Evolutionary conservation across 148 eudicot genomes (phyloP).

Genomic region (Simmondsia chinensis): DNA sequence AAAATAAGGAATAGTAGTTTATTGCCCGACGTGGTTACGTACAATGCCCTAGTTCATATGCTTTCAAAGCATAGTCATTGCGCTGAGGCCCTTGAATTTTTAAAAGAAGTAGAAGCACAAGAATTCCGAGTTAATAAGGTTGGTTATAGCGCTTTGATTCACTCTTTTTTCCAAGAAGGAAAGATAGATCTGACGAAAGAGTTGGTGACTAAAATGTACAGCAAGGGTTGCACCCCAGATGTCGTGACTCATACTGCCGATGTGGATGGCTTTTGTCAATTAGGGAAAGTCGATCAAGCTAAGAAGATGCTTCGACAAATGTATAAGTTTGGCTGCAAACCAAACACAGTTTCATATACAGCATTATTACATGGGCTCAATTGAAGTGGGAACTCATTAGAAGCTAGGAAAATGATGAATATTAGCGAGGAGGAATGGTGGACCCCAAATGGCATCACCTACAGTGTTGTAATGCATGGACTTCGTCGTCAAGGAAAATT

Average conservation of each 20-base stretch:
- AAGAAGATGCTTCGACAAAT: conserved; percentile 22
- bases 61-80: conserved; percentile 21
- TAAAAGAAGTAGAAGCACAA: conserved; percentile 22
- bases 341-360: conserved; percentile 26
- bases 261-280: conserved; percentile 20
- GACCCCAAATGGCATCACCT: conserved; percentile 28
- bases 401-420: conserved; percentile 27
- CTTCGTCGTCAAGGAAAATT: conserved; percentile 23
- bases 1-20: conserved; percentile 19
- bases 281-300: conserved; percentile 26
- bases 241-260: conserved; percentile 31
- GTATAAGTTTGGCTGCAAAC: conserved; percentile 25
- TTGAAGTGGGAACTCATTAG: conserved; percentile 18
- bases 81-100: conserved; percentile 16
- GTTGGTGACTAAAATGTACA: conserved; percentile 20
- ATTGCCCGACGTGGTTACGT: conserved; percentile 24
- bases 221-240: conserved; percentile 25
- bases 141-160: conserved; percentile 22
- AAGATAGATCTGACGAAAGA: conserved; percentile 20
- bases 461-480: conserved; percentile 27
- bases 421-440: conserved; percentile 27
- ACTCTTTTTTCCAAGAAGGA: conserved; percentile 24
- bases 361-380: conserved; percentile 25
- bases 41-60: conserved; percentile 21
- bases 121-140: conserved; percentile 24